Base-by-base conservation (phyloP, 495 filamentous ascomycete genomes). In the Talaromyces liani region DNA sequence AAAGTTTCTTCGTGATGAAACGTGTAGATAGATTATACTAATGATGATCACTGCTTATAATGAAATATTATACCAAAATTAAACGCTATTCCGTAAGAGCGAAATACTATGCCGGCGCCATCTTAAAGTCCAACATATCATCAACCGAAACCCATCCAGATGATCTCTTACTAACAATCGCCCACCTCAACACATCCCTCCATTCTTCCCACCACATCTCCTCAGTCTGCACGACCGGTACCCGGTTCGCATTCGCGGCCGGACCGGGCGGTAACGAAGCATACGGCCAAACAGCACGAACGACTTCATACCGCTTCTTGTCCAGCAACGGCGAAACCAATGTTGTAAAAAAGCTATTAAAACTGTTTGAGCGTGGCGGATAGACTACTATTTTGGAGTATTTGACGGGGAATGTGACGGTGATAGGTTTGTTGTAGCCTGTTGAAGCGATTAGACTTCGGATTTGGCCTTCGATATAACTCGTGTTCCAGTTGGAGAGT, bases 1-100 rank as follows among this genome's bases (percentile, higher is more conserved):
- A 92, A 88, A 75, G 87, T 88, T 55, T 77, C 84, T 18, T 84
- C 85, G 61, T 89, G 62, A 58, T n/a, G 24, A 58, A 54, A 22
- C 24, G 6, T 54, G 22, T 56, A 25, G 27, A 56, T 25, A 56
- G 53, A 56, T 25, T 56, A 56, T 12, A 56, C 53, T 56, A 49
- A 49, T 49, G n/a, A 49, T 18, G 16, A 20, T 18, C 16, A 49
- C 45, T 20, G 45, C 45, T 49, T 49, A 49, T 49, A 49, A 49
- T 49, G 45, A 49, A 20, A 49, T 1, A 12, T 18, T 49, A 49
- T 20, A 9, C 45, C 18, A 18, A 18, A 18, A 49, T 8, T 49
- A 49, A 49, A 49, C 1, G 4, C 14, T 45, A 45, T 45, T 6
- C 7, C 1, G 1, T 31, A 31, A 10, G 1, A 27, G 14, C 14